Base-by-base conservation (phyloP, 2,329 filamentous ascomycete species). In the Colletotrichum plurivorum region DNA sequence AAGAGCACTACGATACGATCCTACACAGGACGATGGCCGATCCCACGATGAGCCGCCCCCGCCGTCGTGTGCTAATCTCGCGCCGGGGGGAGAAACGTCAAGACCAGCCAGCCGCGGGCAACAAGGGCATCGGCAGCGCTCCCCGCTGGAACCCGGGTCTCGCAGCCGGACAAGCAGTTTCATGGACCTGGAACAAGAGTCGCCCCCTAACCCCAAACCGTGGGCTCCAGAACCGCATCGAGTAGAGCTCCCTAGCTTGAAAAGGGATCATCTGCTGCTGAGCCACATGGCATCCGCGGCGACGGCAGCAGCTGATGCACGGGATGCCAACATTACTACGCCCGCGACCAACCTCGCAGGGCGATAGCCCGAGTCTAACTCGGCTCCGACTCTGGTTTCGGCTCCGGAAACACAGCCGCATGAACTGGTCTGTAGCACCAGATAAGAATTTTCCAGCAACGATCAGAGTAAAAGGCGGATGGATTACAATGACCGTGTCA, bases 231-330 rank as follows among this genome's bases (percentile, higher is more conserved):
- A 72, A 31, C 61, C 56, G 16, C 61, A 69, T 31, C 64, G 65
- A 3, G 61, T 62, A 31, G 69, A 72, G 16, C 69, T 69, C 16
- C 64, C 64, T 16, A 48, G 46, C 16, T 48, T 68, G 67, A 71
- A 73, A 70, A 73, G 73, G 65, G 67, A 75, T 36, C 71, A 70
- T 59, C 66, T 76, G 15, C 73, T 77, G 31, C 75, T 80, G 52
- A 79, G 79, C 53, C 79, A 80, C 55, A 77, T 82, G 56, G 78
- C 80, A 12, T 80, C 78, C 6, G 76, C 73, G 5, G 78, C 78
- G 18, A 75, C 77, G 15, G 76, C 77, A 10, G 75, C 73, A 36
- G 75, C 76, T 5, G 77, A 78, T 53, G 70, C 70, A 20, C 56
- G 70, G 22, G 70, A 71, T 39, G 64, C 55, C 16, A 65, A 45